Conservation (phyloP, 2,329 filamentous ascomycete genomes). For the Colletotrichum sp. region DNA sequence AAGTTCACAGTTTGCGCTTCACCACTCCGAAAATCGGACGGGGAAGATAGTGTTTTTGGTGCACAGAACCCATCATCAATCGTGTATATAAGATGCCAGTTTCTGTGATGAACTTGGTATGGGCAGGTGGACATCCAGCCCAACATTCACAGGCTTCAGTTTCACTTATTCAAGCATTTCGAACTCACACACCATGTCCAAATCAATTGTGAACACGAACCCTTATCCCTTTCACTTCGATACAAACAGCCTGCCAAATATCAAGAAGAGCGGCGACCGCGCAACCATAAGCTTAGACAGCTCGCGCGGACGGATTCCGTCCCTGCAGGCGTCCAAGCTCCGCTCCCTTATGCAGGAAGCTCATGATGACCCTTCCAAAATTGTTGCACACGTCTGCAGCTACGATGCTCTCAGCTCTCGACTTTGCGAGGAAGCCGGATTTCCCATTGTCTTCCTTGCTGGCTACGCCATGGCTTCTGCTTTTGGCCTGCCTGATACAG, state of each 20-base stretch:
- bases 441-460: constrained; percentile 48
- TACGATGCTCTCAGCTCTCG: constrained; percentile 49
- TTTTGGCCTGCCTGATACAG: constrained; percentile 49
- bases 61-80: neutral
- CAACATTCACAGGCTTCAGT: neutral
- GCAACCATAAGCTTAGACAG: constrained; percentile 26
- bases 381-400: constrained; percentile 45
- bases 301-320: constrained; percentile 40
- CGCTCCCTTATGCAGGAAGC: constrained; percentile 41
- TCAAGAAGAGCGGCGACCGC: constrained; percentile 2
- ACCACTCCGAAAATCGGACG: neutral
- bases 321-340: constrained; percentile 33
- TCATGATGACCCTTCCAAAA: constrained; percentile 43
- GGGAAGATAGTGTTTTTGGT: neutral
- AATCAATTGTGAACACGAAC: constrained; percentile 32
- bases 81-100: neutral
- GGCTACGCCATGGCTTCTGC: constrained; percentile 45
- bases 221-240: constrained; percentile 37
- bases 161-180: neutral
- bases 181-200: constrained; percentile 23
- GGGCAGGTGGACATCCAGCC: neutral
- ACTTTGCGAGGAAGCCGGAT: constrained; percentile 49
- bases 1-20: neutral
- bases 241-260: constrained; percentile 32
- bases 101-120: neutral